A percentile compares a stretch with the other conserved stretches of the same genome.
Evolutionary conservation across 371 early-diverging fungal genomes (phyloP).

Genomic region (Umbelopsis sp.): DNA sequence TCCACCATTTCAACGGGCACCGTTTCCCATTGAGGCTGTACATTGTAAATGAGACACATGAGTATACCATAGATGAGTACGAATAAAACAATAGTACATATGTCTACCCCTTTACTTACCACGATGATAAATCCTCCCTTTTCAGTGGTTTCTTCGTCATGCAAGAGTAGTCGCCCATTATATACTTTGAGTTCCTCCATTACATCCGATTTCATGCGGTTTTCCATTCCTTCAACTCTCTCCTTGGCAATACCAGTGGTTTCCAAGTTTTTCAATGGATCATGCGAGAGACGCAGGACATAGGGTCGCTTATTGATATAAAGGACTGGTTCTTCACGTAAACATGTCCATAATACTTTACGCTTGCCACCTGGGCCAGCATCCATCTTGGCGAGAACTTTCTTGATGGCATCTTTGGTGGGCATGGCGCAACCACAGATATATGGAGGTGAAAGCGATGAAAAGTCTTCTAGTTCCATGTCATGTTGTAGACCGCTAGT

Average conservation of each 20-base stretch:
- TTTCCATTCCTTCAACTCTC: slow-evolving; percentile 73
- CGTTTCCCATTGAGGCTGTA: slow-evolving; percentile 68
- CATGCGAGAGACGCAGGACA: slow-evolving; percentile 64
- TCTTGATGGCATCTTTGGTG: slow-evolving; percentile 60
- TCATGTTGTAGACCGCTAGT: slow-evolving; percentile 48
- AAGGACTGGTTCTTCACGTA: slow-evolving; percentile 79
- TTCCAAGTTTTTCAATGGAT: slow-evolving; percentile 68
- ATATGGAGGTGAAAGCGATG: slow-evolving; percentile 33
- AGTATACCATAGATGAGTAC: not conserved
- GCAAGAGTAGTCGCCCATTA: slow-evolving; percentile 60
- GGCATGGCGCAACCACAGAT: slow-evolving; percentile 74
- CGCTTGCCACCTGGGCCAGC: slow-evolving; percentile 59
- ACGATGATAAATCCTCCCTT: slow-evolving; percentile 50
- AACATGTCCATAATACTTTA: slow-evolving; percentile 67
- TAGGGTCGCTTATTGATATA: slow-evolving; percentile 71
- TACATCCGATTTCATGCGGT: slow-evolving; percentile 65
- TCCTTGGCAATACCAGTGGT: slow-evolving; percentile 72
- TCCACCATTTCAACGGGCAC: slow-evolving; percentile 50
- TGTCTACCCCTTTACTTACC: slow-evolving; percentile 36
- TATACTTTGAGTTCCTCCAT: slow-evolving; percentile 58
- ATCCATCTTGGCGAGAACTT: slow-evolving; percentile 46
- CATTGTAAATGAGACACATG: not conserved
- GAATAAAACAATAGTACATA: slow-evolving; percentile 6
- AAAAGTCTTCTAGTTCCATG: slow-evolving; percentile 35
- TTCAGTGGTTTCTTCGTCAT: slow-evolving; percentile 60